phyloP scores from a whole-genome alignment of 805 yeast species.

The Peterozyma xylosa region DNA sequence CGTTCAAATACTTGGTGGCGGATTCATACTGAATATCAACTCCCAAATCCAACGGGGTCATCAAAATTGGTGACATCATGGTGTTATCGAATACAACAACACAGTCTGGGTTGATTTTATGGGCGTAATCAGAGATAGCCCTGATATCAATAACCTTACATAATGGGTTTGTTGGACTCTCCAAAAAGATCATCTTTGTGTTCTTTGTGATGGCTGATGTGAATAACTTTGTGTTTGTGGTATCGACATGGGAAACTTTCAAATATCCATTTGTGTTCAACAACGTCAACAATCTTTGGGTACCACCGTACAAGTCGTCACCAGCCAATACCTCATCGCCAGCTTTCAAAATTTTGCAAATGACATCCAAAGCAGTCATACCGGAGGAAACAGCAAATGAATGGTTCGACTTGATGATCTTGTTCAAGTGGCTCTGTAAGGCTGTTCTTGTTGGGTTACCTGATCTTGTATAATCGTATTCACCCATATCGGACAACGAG shows the following conservation, averaged over 20 bases:
- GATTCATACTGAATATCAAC: conserved; percentile 91
- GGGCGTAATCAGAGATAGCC: conserved; percentile 59
- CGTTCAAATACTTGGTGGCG: conserved; percentile 87
- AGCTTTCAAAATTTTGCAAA: conserved; percentile 64
- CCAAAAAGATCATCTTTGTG: conserved; percentile 78
- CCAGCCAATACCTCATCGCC: conserved; percentile 94
- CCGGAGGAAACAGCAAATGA: conserved; percentile 85
- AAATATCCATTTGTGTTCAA: conserved; percentile 57
- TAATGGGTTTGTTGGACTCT: conserved; percentile 90
- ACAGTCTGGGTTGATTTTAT: conserved; percentile 56
- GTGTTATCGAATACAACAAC: conserved; percentile 88
- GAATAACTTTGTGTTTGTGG: conserved; percentile 62
- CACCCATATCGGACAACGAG: conserved; percentile 67
- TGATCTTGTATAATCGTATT: conserved; percentile 80
- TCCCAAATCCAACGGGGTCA: conserved; percentile 80
- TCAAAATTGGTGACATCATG: conserved; percentile 88
- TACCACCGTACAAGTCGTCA: conserved; percentile 91
- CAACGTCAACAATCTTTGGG: conserved; percentile 76
- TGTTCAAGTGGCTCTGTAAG: conserved; percentile 69
- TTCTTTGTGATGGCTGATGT: conserved; percentile 42
- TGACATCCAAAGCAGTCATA: conserved; percentile 88
- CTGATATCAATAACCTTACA: conserved; percentile 81
- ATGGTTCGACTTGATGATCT: conserved; percentile 69
- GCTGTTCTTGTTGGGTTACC: conserved; percentile 91
- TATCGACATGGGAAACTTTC: conserved; percentile 70